Conservation (phyloP, 208 protist species). For the Trichomonas tenax region DNA sequence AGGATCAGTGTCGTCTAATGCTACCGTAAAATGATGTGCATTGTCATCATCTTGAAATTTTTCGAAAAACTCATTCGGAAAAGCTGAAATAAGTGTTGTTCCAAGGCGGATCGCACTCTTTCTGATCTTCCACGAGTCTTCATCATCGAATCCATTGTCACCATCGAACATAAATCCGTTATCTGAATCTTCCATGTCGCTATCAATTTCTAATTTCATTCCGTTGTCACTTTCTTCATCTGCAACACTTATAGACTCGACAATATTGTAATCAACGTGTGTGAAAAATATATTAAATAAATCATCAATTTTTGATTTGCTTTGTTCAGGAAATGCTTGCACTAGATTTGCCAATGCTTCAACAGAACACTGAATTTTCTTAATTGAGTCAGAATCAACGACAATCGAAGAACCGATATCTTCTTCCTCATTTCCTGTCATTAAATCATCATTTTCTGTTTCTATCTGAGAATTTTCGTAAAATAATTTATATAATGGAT, state of each 20-base stretch:
- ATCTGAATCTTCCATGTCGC: not conserved
- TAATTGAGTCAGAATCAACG: not conserved
- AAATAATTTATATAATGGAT: not conserved
- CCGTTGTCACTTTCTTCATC: not conserved
- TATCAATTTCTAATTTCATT: not conserved
- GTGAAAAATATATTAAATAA: not conserved
- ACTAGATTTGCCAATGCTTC: not conserved
- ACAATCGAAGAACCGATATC: not conserved
- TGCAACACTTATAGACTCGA: not conserved
- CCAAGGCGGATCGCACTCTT: not conserved
- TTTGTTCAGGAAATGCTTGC: not conserved
- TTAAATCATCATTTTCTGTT: not conserved
- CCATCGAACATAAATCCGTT: not conserved
- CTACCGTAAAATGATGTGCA: not conserved
- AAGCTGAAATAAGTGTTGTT: not conserved
- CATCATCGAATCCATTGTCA: not conserved
- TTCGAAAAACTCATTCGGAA: not conserved
- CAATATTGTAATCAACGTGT: not conserved
- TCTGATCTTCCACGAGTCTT: not conserved
- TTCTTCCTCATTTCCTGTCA: not conserved
- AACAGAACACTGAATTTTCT: not conserved
- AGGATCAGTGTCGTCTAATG: not conserved
- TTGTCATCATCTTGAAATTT: not conserved
- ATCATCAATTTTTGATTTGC: not conserved
- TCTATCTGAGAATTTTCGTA: not conserved